Evolutionary conservation across 2,329 filamentous ascomycete genomes (phyloP).

Genomic region (Sporothrix globosa): DNA sequence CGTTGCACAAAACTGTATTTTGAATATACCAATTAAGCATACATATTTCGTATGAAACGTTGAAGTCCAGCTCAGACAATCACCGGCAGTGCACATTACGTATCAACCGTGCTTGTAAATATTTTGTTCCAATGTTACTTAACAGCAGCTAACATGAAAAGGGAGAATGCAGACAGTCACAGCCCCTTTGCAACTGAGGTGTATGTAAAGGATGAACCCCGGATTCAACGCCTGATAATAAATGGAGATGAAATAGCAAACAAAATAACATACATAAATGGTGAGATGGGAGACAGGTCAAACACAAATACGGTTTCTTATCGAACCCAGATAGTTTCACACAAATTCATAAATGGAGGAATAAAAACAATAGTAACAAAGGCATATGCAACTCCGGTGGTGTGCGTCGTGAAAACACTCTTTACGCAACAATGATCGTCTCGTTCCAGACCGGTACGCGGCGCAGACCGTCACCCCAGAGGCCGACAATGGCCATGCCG

Average conservation of each 20-base stretch:
- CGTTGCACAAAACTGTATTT: neutral
- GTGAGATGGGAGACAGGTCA: conserved; percentile 14
- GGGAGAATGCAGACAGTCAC: neutral
- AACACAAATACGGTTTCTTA: neutral
- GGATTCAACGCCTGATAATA: conserved; percentile 16
- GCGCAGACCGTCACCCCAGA: conserved; percentile 64
- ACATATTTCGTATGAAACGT: neutral
- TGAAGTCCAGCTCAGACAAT: neutral
- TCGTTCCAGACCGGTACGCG: conserved; percentile 36
- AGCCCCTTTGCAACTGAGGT: neutral
- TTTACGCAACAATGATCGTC: conserved; percentile 34
- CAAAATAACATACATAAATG: neutral
- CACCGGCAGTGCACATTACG: too few species aligned
- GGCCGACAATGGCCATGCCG: conserved; percentile 63
- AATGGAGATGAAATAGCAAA: neutral
- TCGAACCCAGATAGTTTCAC: neutral
- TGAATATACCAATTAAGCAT: conserved; percentile 15
- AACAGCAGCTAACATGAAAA: neutral
- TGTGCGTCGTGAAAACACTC: neutral
- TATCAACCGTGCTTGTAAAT: too few species aligned
- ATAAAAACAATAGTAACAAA: neutral
- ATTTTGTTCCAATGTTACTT: neutral
- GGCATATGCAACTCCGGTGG: neutral
- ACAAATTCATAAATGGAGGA: neutral
- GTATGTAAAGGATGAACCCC: conserved; percentile 13